These are phyloP conservation scores for Penicillium sp. DNA, from an alignment of 2,329 filamentous ascomycete species.

Conservation along the genomic window DNA sequence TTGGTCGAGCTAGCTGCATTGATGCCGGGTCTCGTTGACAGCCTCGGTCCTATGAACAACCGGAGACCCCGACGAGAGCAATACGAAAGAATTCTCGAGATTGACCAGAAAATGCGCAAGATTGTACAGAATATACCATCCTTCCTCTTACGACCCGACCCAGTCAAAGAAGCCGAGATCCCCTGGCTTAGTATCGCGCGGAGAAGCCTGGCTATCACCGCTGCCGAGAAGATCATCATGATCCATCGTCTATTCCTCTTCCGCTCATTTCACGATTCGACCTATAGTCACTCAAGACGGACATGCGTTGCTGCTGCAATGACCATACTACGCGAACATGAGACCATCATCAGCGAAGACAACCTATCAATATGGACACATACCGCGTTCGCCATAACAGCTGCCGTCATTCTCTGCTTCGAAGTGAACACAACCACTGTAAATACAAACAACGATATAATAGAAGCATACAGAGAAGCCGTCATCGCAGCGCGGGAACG, in stretches of 20 bases:
- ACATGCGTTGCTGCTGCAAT: conserved; percentile 38
- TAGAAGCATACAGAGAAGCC: conserved; percentile 19
- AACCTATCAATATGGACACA: conserved; percentile 27
- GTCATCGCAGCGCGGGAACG: conserved; percentile 20
- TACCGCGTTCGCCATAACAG: conserved; percentile 26
- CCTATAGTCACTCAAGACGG: conserved; percentile 31
- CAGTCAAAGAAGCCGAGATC: conserved; percentile 26
- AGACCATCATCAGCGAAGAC: conserved; percentile 21
- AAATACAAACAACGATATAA: conserved; percentile 8
- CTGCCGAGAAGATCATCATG: conserved; percentile 42
- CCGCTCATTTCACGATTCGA: conserved; percentile 29
- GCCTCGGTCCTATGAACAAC: conserved; percentile 29
- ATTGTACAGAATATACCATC: conserved; percentile 32
- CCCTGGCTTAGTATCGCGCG: conserved; percentile 34
- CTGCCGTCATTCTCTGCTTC: conserved; percentile 25
- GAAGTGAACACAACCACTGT: conserved; percentile 19
- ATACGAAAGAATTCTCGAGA: conserved; percentile 35
- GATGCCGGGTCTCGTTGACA: conserved; percentile 34
- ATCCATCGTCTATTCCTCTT: conserved; percentile 39
- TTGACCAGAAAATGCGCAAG: conserved; percentile 32
- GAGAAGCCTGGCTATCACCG: conserved; percentile 36
- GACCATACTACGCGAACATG: conserved; percentile 34
- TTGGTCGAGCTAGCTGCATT: conserved; percentile 30
- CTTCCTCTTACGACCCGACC: conserved; percentile 26
- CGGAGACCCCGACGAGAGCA: conserved; percentile 33